Percentiles rank a stretch among this genome's conserved stretches.
Evolutionary conservation across 2,329 filamentous ascomycete species (phyloP).

Genomic region (Lomentospora prolificans): DNA sequence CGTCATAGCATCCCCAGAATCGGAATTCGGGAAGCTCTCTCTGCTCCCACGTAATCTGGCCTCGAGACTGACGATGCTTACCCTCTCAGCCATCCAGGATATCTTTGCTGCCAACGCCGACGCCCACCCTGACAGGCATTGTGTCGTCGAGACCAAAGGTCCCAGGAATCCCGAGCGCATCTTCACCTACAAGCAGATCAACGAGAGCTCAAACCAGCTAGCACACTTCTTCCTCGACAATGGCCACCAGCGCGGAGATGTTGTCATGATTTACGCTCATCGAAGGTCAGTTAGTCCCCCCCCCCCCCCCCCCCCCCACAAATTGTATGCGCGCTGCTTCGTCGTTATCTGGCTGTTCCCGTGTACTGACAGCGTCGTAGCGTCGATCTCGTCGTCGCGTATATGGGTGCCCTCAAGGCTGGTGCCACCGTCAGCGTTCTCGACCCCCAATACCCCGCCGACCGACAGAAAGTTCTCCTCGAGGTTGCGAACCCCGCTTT

Average conservation of each 20-base stretch:
- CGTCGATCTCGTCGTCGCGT: slow-evolving; percentile 55
- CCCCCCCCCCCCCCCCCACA: no score
- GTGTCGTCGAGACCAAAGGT: slow-evolving; percentile 39
- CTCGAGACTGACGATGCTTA: no score
- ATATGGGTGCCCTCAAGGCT: slow-evolving; percentile 62
- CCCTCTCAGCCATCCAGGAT: slow-evolving; percentile 53
- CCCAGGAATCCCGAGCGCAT: slow-evolving; percentile 40
- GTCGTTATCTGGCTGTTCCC: not conserved
- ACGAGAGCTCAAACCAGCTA: slow-evolving; percentile 71
- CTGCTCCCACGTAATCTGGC: no score
- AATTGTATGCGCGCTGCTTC: no score
- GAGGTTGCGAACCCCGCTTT: slow-evolving; percentile 68
- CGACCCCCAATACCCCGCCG: slow-evolving; percentile 71
- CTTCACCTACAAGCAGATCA: slow-evolving; percentile 81
- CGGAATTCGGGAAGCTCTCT: no score
- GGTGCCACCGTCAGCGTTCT: slow-evolving; percentile 58
- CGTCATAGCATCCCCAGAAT: no score
- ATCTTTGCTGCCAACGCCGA: slow-evolving; percentile 58
- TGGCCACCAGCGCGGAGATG: slow-evolving; percentile 69
- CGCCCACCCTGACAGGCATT: slow-evolving; percentile 50
- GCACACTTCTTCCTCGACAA: slow-evolving; percentile 68
- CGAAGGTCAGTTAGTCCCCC: slow-evolving; percentile 51
- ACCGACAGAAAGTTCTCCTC: slow-evolving; percentile 47
- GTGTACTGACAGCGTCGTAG: slow-evolving; percentile 3
- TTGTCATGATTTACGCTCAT: slow-evolving; percentile 88